These are phyloP conservation scores for Leptographium lundbergii DNA, from an alignment of 2,329 filamentous ascomycete genomes.

Conservation along the genomic window DNA sequence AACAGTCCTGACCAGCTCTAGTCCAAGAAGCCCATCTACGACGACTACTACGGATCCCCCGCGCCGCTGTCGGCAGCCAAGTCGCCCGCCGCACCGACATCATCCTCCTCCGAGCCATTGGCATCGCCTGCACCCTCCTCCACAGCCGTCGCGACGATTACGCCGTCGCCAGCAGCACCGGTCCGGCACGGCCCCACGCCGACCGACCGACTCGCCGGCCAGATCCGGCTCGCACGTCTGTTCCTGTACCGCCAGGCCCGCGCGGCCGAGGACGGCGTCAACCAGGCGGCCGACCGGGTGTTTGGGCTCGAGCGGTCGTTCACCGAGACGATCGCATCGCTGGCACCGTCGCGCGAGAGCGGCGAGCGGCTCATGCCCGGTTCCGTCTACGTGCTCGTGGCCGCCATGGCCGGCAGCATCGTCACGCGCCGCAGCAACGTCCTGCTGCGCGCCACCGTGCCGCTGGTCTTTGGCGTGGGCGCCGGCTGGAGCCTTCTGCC, in stretches of 20 bases:
- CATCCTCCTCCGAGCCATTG: constrained; percentile 1
- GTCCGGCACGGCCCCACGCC: constrained; percentile 50
- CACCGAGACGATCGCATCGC: constrained; percentile 74
- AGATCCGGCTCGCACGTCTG: constrained; percentile 70
- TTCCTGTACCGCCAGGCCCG: constrained; percentile 67
- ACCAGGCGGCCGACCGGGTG: constrained; percentile 65
- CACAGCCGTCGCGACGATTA: constrained; percentile 5
- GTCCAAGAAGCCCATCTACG: constrained; percentile 67
- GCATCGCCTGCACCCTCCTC: background rate
- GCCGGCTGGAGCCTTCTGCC: constrained; percentile 79
- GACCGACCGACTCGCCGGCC: constrained; percentile 74
- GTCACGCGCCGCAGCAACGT: constrained; percentile 79
- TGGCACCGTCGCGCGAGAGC: constrained; percentile 74
- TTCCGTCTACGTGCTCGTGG: constrained; percentile 81
- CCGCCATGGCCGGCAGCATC: constrained; percentile 90
- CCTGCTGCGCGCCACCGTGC: constrained; percentile 62
- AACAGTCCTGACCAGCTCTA: constrained; percentile 13
- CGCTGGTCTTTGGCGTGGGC: constrained; percentile 66
- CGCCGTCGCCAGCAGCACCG: constrained; percentile 17
- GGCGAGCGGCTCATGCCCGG: constrained; percentile 86
- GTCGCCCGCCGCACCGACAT: constrained; percentile 1
- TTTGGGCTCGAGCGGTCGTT: constrained; percentile 82
- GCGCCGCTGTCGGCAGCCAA: constrained; percentile 10
- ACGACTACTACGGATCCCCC: constrained; percentile 40
- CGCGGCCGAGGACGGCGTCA: constrained; percentile 68